Evolutionary conservation across 768 basidiomycete genomes (phyloP).

Genomic region (Pleurotus salmoneostramineus): DNA sequence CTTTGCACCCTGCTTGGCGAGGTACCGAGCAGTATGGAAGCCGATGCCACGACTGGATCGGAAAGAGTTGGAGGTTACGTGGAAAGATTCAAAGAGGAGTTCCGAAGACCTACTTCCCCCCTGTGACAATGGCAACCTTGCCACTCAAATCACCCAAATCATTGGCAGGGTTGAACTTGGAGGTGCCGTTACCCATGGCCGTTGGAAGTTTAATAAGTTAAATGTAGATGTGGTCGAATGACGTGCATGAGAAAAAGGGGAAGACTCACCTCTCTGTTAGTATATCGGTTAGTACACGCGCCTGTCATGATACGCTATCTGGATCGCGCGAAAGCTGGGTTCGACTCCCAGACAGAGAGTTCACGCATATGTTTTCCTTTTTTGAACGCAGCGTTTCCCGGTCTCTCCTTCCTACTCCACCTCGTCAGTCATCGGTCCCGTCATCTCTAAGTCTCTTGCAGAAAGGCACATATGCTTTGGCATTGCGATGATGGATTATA

Average conservation of each 20-base stretch:
- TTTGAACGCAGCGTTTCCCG: no score
- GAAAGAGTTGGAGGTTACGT: background rate
- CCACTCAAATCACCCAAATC: constrained; percentile 43
- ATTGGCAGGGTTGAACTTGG: constrained; percentile 26
- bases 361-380: no score
- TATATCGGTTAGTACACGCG: no score
- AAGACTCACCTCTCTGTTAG: no score
- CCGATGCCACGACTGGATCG: constrained; percentile 29
- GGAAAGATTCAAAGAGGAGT: background rate
- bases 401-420: no score
- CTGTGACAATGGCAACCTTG: constrained; percentile 54
- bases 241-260: background rate
- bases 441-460: no score
- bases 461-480: no score
- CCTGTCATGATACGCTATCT: no score
- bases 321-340: no score
- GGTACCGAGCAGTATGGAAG: constrained; percentile 44
- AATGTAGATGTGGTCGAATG: background rate
- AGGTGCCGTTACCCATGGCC: constrained; percentile 6
- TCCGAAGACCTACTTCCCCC: constrained; percentile 43
- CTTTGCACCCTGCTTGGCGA: constrained; percentile 51
- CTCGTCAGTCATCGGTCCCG: no score
- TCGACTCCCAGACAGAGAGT: no score
- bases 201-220: background rate
- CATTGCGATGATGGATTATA: no score